phyloP scores from a whole-genome alignment of 768 basidiomycete genomes.

The Mycena kentingensis region DNA sequence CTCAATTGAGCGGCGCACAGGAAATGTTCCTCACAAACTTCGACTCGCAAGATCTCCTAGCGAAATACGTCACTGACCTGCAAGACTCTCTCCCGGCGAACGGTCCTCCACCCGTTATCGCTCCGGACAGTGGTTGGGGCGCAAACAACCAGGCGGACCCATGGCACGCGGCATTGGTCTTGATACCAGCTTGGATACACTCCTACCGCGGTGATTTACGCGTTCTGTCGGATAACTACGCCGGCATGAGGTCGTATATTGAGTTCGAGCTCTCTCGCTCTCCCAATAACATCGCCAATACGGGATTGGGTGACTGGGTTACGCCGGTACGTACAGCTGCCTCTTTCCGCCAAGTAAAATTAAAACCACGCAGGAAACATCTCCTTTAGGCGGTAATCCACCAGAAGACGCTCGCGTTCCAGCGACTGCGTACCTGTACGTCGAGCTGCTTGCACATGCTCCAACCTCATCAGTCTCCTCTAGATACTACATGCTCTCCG shows the following conservation, averaged over 20 bases:
- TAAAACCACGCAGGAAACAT: slow-evolving; percentile 13
- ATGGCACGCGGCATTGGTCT: slow-evolving; percentile 34
- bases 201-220: slow-evolving; percentile 32
- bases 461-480: neutral
- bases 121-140: slow-evolving; percentile 34
- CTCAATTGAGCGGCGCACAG: slow-evolving; percentile 9
- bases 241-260: slow-evolving; percentile 33
- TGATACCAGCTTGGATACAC: slow-evolving; percentile 35
- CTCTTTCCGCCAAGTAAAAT: slow-evolving; percentile 6
- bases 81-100: slow-evolving; percentile 25
- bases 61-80: slow-evolving; percentile 31
- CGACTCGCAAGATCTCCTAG: slow-evolving; percentile 28
- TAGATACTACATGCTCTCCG: slow-evolving; percentile 32
- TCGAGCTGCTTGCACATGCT: neutral
- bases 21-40: slow-evolving; percentile 34
- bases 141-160: slow-evolving; percentile 35
- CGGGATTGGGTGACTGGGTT: slow-evolving; percentile 40
- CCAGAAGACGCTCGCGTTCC: slow-evolving; percentile 33
- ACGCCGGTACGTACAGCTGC: slow-evolving; percentile 54
- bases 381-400: slow-evolving; percentile 31
- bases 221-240: slow-evolving; percentile 29
- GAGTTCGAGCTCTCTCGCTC: slow-evolving; percentile 32
- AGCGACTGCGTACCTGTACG: slow-evolving; percentile 34
- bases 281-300: slow-evolving; percentile 31
- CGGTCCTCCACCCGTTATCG: slow-evolving; percentile 31